Evolutionary conservation across 176 grass and related monocot genomes (phyloP), one percentile per base, ranked within the genome.

Genomic region (Guadua angustifolia): DNA sequence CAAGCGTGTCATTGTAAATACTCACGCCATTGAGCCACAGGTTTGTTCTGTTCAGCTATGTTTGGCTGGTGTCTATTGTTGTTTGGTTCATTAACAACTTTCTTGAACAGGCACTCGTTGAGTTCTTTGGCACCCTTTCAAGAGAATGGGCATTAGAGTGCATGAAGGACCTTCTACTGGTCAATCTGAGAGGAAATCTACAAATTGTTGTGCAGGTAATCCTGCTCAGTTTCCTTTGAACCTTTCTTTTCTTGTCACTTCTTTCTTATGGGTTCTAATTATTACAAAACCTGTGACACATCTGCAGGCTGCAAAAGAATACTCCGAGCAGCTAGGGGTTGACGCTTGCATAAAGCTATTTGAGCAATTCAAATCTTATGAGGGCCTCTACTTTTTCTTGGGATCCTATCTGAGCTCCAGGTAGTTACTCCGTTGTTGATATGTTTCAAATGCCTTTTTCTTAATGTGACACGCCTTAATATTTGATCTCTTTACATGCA

Each of bases 301-400:
- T 83, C 55, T 84, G 62, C 71, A 99, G 96, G 87, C 89, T 56
- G 93, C 96, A 4, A 99, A 99, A 78, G 93, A 99, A 84, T 99
- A 99, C 75, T 89, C 86, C 55, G 93, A 99, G 26, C 93, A 99
- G 47, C 75, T 99, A 78, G 96, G 96, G 19, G 89, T 90, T n/a
- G 87, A 95, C 10, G 84, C 82, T 63, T 98, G 95, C 84, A 93
- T 98, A 67, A 98, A 98, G 76, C 80, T 98, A 24, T 98, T 98
- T 83, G 95, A 98, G 77, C 95, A 98, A 84, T 98, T 98, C 85
- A 95, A 98, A 92, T 95, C 95, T 77, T 98, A 93, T 16, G 95
- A 98, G 87, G 95, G 95, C 68, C 91, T 98, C 9, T 98, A 98
- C 93, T 95, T 95, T 69, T 95, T 98, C 89, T 89, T 98, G 89